Percentiles rank a stretch among this genome's conserved stretches.
Evolutionary conservation across 73 alveolate genomes (phyloP).

Genomic region (Breviolum minutum): DNA sequence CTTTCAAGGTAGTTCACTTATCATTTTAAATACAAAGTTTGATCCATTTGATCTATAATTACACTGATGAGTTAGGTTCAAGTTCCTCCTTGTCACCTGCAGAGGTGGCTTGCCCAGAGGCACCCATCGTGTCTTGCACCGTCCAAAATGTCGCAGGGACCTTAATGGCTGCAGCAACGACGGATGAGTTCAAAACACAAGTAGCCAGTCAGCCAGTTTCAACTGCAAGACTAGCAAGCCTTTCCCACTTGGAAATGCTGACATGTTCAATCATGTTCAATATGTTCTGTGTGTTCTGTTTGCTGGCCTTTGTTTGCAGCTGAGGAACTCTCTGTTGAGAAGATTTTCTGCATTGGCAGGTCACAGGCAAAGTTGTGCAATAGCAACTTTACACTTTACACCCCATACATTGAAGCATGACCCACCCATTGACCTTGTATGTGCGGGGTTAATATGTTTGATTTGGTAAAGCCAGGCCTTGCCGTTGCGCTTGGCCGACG

Average conservation of each 20-base stretch:
- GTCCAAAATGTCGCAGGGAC: constrained; percentile 67
- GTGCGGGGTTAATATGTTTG: background rate
- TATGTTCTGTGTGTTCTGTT: background rate
- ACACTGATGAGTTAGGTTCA: background rate
- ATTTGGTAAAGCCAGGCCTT: constrained; percentile 19
- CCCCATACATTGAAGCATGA: too few species aligned
- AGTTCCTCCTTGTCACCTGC: background rate
- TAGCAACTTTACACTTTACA: background rate
- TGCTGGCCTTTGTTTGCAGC: background rate
- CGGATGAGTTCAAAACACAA: too few species aligned
- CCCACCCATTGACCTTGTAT: too few species aligned
- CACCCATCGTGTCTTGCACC: constrained; percentile 80
- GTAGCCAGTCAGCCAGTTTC: too few species aligned
- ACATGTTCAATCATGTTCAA: background rate
- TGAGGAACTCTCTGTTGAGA: constrained; percentile 79
- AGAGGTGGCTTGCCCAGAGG: constrained; percentile 92
- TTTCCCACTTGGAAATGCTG: background rate
- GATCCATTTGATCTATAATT: background rate
- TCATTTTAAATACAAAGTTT: background rate
- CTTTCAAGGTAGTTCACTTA: background rate
- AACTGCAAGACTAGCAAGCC: background rate
- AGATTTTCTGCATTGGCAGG: constrained; percentile 84
- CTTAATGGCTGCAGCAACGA: background rate
- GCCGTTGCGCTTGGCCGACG: constrained; percentile 94
- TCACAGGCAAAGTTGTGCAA: constrained; percentile 27